Percentiles rank a stretch among this genome's conserved stretches.
Evolutionary conservation across 1,284 basidiomycete genomes (phyloP).

Genomic region (Meripilus lineatus): DNA sequence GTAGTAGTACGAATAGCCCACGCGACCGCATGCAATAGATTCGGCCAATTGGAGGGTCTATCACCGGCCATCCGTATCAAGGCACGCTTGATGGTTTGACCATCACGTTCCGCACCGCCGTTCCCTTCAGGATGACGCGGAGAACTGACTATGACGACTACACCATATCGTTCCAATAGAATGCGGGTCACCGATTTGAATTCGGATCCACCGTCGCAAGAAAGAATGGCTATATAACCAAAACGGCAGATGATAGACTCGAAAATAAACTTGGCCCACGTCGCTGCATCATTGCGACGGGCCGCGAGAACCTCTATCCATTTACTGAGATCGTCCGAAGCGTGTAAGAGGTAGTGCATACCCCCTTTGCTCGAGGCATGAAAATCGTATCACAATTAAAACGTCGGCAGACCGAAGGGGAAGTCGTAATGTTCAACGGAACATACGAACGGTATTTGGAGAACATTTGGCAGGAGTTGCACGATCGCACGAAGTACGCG

Average conservation of each 20-base stretch:
- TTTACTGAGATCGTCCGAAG: constrained; percentile 15
- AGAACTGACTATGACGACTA: constrained; percentile 22
- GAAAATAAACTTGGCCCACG: constrained; percentile 27
- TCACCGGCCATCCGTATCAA: constrained; percentile 21
- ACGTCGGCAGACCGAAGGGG: constrained; percentile 5
- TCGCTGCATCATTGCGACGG: constrained; percentile 11
- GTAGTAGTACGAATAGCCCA: constrained; percentile 22
- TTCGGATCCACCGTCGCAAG: constrained; percentile 26
- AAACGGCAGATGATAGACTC: constrained; percentile 26
- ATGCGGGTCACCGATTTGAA: constrained; percentile 23
- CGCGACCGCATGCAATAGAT: constrained; percentile 11
- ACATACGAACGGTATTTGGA: not conserved
- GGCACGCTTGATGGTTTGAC: constrained; percentile 20
- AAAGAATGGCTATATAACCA: constrained; percentile 19
- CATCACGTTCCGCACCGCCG: constrained; percentile 24
- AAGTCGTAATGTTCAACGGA: not conserved
- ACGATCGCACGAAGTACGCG: constrained; percentile 26
- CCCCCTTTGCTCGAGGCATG: constrained; percentile 22
- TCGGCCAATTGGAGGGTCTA: constrained; percentile 18
- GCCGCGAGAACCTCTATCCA: constrained; percentile 25
- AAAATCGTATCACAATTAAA: constrained; percentile 24
- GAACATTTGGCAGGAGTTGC: constrained; percentile 27
- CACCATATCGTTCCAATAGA: constrained; percentile 19
- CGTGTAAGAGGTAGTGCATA: constrained; percentile 24
- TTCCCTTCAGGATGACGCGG: constrained; percentile 31